Base-by-base conservation (phyloP, 805 yeast species). In the Torulaspora quercuum region DNA sequence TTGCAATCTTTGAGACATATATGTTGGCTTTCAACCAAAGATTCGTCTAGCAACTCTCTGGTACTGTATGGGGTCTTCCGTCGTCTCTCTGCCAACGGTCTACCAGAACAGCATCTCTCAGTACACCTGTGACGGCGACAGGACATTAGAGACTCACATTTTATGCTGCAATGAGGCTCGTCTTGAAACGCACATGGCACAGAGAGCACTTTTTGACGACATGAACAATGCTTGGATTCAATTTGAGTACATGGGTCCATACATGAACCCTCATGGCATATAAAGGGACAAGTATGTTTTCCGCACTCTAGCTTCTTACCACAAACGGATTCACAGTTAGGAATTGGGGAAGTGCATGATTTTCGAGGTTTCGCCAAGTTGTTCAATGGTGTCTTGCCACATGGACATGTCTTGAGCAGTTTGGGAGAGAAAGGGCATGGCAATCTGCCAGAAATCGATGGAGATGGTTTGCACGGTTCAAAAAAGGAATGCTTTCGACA, bases 61-160 rank as follows among this genome's bases (percentile, higher is more conserved):
- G 57, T 44, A 61, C 52, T 32, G 62, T 52, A 45, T n/a, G 50
- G 41, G 42, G 45, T 74, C 39, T 63, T 69, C 62, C 57, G 88
- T 55, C 75, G 51, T 29, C 50, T 41, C 39, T 61, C 50, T 3
- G 92, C 95, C 4, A 58, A 48, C 20, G 71, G 75, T 52, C 83
- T 90, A 42, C 67, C 79, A 8, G 71, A 64, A 57, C 97, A 88
- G 58, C 97, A 88, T 10, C 67, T 60, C 8, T 67, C 69, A 11
- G 69, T 59, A 59, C 95, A 92, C 43, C 79, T 69, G 62, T 88
- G 97, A 42, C 86, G 75, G 42, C 90, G 75, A 57, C 97, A 88
- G 42, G 78, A 82, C 59, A 83, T 70, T 32, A 79, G 61, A 0
- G 87, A 83, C 29, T 77, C 74, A 59, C 96, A 89, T 53, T 80